Base-by-base conservation (phyloP, 1,139 yeast genomes). In the Taphrina flavorubra region DNA sequence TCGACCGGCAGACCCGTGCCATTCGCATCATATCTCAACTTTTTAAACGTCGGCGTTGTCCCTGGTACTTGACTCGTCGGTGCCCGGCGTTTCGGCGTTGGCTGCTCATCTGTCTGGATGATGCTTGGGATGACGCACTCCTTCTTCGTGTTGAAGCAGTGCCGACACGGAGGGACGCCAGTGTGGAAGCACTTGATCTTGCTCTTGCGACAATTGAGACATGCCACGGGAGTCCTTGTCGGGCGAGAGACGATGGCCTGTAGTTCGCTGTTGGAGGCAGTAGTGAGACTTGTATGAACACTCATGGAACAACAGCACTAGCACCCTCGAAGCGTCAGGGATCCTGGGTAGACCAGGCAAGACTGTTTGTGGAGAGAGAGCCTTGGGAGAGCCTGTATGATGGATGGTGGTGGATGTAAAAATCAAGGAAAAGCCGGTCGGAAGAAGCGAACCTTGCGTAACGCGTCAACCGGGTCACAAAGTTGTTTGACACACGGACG, bases 141-240 rank as follows among this genome's bases (percentile, higher is more conserved):
- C 42, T 53, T 53, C 47, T 63, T 53, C 13, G 67, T 63, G 37
- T 55, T 53, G 25, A 42, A 58, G 61, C 67, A 63, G 55, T 63
- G 67, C 34, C 67, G 60, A 55, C 67, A 63, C n/a, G 67, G 67
- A 18, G 67, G 61, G 6, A 55, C 36, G n/a, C 67, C 67, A 1
- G 61, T 37, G 53, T 63, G 67, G 31, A 49, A 55, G 56, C 67
- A 63, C 47, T 63, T 63, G 53, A 63, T 63, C 55, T 63, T 63
- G 36, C 55, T 42, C 14, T 46, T 53, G 61, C 67, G 67, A 40
- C 67, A 63, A 14, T 44, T 55, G 31, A 57, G 59, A 55, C 67
- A 63, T 18, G 67, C 67, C 18, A 63, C 59, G 6, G 67, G 67
- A n/a, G 67, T 63, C 18, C 67, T 34, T n/a, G 51, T 42, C 16